These are phyloP conservation scores for Spathaspora hagerdaliae DNA, from an alignment of 805 yeast species.

Conservation along the genomic window DNA sequence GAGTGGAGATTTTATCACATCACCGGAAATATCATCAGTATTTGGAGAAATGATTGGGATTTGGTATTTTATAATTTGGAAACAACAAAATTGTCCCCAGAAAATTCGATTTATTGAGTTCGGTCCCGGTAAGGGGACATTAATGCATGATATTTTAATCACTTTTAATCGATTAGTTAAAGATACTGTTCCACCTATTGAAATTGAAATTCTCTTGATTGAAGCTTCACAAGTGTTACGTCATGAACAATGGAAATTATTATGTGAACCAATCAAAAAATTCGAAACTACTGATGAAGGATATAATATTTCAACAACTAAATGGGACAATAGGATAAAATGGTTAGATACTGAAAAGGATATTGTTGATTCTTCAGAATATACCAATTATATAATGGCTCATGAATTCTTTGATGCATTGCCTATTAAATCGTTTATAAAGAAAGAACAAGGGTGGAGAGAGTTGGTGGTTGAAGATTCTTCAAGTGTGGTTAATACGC, in stretches of 20 bases:
- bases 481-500: conserved; percentile 32
- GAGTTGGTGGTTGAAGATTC: conserved; percentile 66
- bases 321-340: conserved; percentile 49
- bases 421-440: conserved; percentile 64
- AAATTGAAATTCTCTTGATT: conserved; percentile 49
- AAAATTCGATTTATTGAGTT: conserved; percentile 60
- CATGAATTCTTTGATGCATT: conserved; percentile 88
- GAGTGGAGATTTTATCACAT: conserved; percentile 75
- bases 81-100: conserved; percentile 49
- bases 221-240: conserved; percentile 72
- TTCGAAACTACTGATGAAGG: conserved; percentile 26
- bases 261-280: conserved; percentile 33
- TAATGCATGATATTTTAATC: conserved; percentile 60
- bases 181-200: conserved; percentile 24
- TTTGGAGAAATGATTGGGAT: conserved; percentile 83
- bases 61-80: conserved; percentile 62
- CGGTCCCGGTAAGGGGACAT: conserved; percentile 84
- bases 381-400: conserved; percentile 59
- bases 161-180: conserved; percentile 46
- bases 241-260: conserved; percentile 45
- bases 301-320: conserved; percentile 34
- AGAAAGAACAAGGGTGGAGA: conserved; percentile 70
- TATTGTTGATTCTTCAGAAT: conserved; percentile 16
- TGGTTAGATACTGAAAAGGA: conserved; percentile 62
- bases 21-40: conserved; percentile 83